Evolutionary conservation across 805 yeast species (phyloP).

Genomic region (Sungouiella blattae): DNA sequence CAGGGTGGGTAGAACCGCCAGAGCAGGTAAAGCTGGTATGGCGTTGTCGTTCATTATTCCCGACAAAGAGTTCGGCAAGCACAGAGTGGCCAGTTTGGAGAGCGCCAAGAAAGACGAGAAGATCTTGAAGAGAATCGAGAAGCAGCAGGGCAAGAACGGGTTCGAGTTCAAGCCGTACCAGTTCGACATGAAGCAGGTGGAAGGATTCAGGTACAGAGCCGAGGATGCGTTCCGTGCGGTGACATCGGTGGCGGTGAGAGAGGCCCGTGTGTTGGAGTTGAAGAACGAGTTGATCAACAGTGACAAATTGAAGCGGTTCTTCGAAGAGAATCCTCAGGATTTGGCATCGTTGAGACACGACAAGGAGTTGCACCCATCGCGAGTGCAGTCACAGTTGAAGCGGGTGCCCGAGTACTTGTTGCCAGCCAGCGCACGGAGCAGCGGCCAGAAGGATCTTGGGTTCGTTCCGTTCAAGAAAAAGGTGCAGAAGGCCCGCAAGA

Average conservation of each 20-base stretch:
- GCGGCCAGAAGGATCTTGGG: conserved; percentile 53
- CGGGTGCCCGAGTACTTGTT: conserved; percentile 89
- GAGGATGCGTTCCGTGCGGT: conserved; percentile 97
- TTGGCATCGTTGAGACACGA: conserved; percentile 87
- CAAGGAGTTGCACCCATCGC: conserved; percentile 76
- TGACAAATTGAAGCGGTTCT: conserved; percentile 87
- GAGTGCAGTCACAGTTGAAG: conserved; percentile 81
- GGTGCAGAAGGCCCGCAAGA: conserved; percentile 42
- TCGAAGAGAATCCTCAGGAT: conserved; percentile 97
- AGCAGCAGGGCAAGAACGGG: conserved; percentile 71
- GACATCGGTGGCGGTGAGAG: conserved; percentile 83
- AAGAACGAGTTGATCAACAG: conserved; percentile 82
- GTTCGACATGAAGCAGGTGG: conserved; percentile 88
- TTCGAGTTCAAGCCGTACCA: conserved; percentile 80
- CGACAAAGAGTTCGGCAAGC: conserved; percentile 79
- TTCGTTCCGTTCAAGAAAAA: conserved; percentile 71
- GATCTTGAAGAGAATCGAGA: conserved; percentile 69
- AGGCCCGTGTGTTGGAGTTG: conserved; percentile 87
- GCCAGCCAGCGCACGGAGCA: conserved; percentile 69
- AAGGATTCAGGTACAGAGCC: conserved; percentile 92
- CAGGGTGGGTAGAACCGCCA: conserved; percentile 94
- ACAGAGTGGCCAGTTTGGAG: conserved; percentile 69
- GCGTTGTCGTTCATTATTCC: conserved; percentile 91
- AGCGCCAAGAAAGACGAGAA: conserved; percentile 84
- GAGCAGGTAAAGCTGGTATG: conserved; percentile 95